Evolutionary conservation across 2,329 filamentous ascomycete genomes (phyloP).

Genomic region (Nigrospora osmanthi): DNA sequence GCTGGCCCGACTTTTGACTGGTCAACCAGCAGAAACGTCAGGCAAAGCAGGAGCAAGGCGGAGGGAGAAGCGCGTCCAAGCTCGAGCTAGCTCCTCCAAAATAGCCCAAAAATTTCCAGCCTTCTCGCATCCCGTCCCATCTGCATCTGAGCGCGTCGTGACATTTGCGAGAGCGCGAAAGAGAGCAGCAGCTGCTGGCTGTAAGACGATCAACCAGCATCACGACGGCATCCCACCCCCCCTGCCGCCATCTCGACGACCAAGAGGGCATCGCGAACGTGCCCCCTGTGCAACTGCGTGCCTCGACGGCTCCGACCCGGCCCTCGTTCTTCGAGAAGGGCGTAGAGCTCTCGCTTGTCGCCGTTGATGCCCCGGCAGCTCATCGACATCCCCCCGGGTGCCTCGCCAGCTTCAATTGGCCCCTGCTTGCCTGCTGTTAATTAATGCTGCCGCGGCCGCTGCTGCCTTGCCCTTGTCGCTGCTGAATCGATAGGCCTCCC

Average conservation of each 20-base stretch:
- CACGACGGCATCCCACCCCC: too few relatives aligned
- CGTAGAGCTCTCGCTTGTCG: conserved; percentile 5
- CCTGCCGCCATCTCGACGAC: too few relatives aligned
- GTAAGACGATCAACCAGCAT: too few relatives aligned
- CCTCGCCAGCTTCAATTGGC: conserved; percentile 17
- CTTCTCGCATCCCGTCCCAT: conserved; percentile 7
- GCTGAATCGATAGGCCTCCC: too few relatives aligned
- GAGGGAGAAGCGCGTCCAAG: conserved; percentile 13
- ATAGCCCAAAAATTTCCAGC: conserved; percentile 17
- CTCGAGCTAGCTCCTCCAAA: conserved; percentile 4
- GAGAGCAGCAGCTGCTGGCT: too few relatives aligned
- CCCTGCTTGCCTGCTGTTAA: not conserved
- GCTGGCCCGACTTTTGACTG: conserved; percentile 5
- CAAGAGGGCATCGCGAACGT: too few relatives aligned
- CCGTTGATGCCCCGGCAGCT: conserved; percentile 23
- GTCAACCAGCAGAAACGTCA: not conserved
- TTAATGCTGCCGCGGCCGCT: too few relatives aligned
- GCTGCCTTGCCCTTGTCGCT: too few relatives aligned
- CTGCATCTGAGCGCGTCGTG: too few relatives aligned
- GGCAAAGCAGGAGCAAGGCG: conserved; percentile 5
- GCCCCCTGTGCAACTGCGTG: too few relatives aligned
- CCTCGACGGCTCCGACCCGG: not conserved
- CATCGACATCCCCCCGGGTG: conserved; percentile 6
- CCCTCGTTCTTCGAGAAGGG: not conserved
- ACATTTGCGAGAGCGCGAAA: too few relatives aligned